Evolutionary conservation across 208 protist species (phyloP).

Genomic region (Leptomonas seymouri): DNA sequence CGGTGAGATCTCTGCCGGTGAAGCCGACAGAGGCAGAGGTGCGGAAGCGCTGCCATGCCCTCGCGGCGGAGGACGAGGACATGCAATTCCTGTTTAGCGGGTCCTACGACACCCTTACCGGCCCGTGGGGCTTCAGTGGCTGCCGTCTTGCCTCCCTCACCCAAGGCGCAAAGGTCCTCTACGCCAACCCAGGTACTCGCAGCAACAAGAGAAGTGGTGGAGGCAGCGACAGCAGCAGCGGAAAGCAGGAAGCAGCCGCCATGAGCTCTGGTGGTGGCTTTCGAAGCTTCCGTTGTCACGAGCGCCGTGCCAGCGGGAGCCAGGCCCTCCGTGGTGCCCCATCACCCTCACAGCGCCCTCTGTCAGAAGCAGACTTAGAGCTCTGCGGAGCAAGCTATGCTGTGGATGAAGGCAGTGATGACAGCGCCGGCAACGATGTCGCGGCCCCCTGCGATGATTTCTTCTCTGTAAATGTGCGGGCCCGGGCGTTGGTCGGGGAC

Average conservation of each 20-base stretch:
- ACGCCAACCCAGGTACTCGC: background rate
- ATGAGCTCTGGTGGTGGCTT: conserved; percentile 15
- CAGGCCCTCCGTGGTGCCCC: conserved; percentile 13
- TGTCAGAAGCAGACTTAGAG: conserved; percentile 28
- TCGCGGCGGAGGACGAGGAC: conserved; percentile 22
- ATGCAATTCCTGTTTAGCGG: conserved; percentile 31
- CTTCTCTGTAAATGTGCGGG: conserved; percentile 53
- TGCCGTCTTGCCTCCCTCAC: conserved; percentile 20
- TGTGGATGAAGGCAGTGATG: conserved; percentile 15
- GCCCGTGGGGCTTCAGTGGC: conserved; percentile 28
- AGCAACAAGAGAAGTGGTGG: background rate
- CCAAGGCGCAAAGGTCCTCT: background rate
- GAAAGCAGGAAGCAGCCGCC: background rate
- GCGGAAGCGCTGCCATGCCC: conserved; percentile 19
- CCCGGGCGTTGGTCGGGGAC: conserved; percentile 35
- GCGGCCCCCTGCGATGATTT: conserved; percentile 21
- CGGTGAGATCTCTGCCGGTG: background rate
- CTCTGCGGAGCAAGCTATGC: conserved; percentile 60
- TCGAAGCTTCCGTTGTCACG: conserved; percentile 23
- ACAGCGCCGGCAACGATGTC: background rate
- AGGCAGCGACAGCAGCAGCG: background rate
- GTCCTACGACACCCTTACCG: conserved; percentile 25
- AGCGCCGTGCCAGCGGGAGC: conserved; percentile 20
- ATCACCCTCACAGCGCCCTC: conserved; percentile 9
- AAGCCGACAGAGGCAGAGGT: conserved; percentile 13